phyloP scores from a whole-genome alignment of 345 rosid genomes.

The Triadica sebifera region DNA sequence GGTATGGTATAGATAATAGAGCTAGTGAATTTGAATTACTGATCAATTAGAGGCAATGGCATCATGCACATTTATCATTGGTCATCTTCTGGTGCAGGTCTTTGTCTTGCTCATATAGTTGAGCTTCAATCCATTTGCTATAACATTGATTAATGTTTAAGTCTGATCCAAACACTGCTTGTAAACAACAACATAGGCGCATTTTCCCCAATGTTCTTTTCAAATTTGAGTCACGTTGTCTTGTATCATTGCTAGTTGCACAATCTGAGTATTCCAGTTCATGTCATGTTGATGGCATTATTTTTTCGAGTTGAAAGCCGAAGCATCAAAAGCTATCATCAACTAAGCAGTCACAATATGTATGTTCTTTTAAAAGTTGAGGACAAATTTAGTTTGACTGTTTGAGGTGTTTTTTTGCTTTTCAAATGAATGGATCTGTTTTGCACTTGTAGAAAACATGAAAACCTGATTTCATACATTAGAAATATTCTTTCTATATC shows the following conservation, averaged over 20 bases:
- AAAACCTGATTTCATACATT: too few species aligned
- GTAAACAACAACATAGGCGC: too few species aligned
- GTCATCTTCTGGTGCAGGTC: conserved; percentile 19
- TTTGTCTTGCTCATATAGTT: conserved; percentile 20
- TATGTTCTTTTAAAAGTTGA: too few species aligned
- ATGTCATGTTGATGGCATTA: conserved; percentile 16
- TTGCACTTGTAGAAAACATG: too few species aligned
- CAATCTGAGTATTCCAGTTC: conserved; percentile 13
- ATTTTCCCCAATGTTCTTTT: conserved; percentile 11
- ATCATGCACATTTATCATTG: conserved; percentile 9
- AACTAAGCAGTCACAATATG: neutral
- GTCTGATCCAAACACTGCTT: conserved; percentile 25
- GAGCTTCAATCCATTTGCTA: conserved; percentile 27
- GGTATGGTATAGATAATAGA: conserved; percentile 20
- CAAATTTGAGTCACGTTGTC: neutral
- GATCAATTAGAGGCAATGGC: conserved; percentile 19
- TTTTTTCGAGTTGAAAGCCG: conserved; percentile 16
- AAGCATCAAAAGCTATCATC: neutral
- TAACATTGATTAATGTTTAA: conserved; percentile 18
- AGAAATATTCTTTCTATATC: too few species aligned
- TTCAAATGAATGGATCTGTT: too few species aligned
- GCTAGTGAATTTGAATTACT: conserved; percentile 19
- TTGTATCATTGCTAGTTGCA: conserved; percentile 18
- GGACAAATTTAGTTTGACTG: too few species aligned
- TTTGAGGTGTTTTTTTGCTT: too few species aligned